Evolutionary conservation across 1,284 basidiomycete species (phyloP), one percentile per base, ranked within the genome.

Genomic region (Marasmius oreades): DNA sequence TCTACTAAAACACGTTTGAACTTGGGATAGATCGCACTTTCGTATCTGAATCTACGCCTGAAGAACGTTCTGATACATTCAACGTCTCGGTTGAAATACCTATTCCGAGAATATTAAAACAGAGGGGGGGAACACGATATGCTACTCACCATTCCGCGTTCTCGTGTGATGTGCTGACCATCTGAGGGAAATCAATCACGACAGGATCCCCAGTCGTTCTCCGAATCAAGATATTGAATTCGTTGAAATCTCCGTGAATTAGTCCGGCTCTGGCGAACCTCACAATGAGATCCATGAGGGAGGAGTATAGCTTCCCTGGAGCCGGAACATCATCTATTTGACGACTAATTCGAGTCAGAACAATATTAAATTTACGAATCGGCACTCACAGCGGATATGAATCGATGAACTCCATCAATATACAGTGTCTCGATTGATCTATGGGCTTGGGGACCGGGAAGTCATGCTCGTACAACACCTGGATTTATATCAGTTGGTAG

Each of bases 211-310:
- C 90, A 42, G 79, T 81, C 55, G 87, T 86, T 52, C 88, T 84
- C 47, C 84, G 82, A 61, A 99, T 93, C 59, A 99, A 85, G 65
- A 99, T 94, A 72, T 99, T 99, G 78, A 99, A 99, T 70, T 99
- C 97, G 73, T 99, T 99, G 75, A 93, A 99, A 72, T 99, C 96
- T 51, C 97, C 96, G 67, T 99, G 96, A 55, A 99, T 98, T 22
- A 99, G 81, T 1, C 97, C 97, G 1, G 92, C 86, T 44, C 85
- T 85, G 2, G 95, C 96, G 63, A 99, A 90, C 52, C 94, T 91
- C 58, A 98, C 93, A 67, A 99, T 95, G 56, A 98, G 78, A 70
- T 94, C 92, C 95, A 99, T 99, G 42, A 99, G 78, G 16, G 82
- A 77, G 1, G 95, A 94, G 73, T 98, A 99, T 31, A 99, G 82